A percentile compares a stretch with the other conserved stretches of the same genome.
These are phyloP conservation scores for Kurtzmaniella quercitrusa DNA, from an alignment of 1,139 yeast species.

Conservation along the genomic window DNA sequence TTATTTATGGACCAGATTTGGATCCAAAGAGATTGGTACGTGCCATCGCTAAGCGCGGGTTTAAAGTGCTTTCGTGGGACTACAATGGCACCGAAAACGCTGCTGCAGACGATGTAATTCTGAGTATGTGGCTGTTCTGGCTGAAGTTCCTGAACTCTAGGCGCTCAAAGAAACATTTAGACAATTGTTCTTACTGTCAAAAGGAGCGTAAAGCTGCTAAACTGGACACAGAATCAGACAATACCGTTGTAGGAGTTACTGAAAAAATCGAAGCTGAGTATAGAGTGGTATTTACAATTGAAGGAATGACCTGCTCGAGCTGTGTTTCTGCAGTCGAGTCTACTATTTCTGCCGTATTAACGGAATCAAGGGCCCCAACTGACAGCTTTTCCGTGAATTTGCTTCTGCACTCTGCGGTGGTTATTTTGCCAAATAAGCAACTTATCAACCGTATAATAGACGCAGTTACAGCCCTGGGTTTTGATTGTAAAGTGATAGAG, in stretches of 20 bases:
- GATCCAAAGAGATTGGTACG: conserved; percentile 17
- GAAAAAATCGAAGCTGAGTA: conserved; percentile 25
- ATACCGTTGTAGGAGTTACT: conserved; percentile 21
- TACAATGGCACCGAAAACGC: conserved; percentile 4
- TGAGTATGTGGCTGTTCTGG: conserved; percentile 14
- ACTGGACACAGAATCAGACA: conserved; percentile 9
- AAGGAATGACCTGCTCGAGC: conserved; percentile 66
- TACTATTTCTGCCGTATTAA: conserved; percentile 35
- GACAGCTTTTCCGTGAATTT: conserved; percentile 37
- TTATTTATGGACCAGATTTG: conserved; percentile 4
- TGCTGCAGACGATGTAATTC: conserved; percentile 11
- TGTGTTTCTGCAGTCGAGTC: conserved; percentile 49
- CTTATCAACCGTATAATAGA: conserved; percentile 46
- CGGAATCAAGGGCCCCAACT: conserved; percentile 10
- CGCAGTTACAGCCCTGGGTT: conserved; percentile 52
- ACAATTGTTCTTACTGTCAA: conserved; percentile 31
- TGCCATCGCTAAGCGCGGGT: conserved; percentile 25
- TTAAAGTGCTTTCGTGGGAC: conserved; percentile 33
- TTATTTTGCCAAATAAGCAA: conserved; percentile 48
- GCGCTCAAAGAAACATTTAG: conserved; percentile 20
- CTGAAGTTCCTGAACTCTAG: conserved; percentile 11
- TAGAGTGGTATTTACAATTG: conserved; percentile 51
- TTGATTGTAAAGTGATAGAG: conserved; percentile 54
- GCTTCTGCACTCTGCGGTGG: conserved; percentile 41
- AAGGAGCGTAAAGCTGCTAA: conserved; percentile 10